phyloP scores from a whole-genome alignment of 352 stramenopile species.

The Lagenidium sp. region DNA sequence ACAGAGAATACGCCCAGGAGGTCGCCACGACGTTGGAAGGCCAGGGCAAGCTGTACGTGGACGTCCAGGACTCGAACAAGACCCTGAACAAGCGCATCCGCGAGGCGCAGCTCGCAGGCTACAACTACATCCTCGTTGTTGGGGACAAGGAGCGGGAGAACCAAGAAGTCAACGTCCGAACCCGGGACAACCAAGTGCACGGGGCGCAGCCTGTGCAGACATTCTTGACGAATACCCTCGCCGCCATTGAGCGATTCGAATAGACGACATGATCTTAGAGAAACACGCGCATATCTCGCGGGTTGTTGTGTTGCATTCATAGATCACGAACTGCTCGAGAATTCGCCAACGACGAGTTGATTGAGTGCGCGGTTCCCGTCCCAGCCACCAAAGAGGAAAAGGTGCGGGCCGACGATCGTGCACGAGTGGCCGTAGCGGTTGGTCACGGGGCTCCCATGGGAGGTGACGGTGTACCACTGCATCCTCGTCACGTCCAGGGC shows the following conservation, averaged over 20 bases:
- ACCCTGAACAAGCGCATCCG: constrained; percentile 82
- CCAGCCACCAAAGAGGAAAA: constrained; percentile 79
- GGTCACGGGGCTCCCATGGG: constrained; percentile 27
- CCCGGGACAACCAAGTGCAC: constrained; percentile 75
- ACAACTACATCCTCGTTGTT: constrained; percentile 85
- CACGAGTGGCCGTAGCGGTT: constrained; percentile 71
- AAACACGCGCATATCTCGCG: neutral
- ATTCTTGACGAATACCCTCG: constrained; percentile 50
- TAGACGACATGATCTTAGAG: constrained; percentile 11
- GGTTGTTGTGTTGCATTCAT: neutral
- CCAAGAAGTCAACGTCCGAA: constrained; percentile 63
- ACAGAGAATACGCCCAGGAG: constrained; percentile 50
- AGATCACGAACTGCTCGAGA: constrained; percentile 7
- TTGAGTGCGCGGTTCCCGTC: constrained; percentile 74
- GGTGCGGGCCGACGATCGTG: constrained; percentile 47
- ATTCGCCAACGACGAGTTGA: constrained; percentile 61
- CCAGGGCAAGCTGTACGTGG: constrained; percentile 43
- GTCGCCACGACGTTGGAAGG: constrained; percentile 34
- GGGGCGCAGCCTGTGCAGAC: constrained; percentile 39
- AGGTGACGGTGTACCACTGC: constrained; percentile 43
- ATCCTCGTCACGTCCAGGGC: constrained; percentile 52
- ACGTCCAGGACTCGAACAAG: constrained; percentile 67
- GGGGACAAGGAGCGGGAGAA: constrained; percentile 55
- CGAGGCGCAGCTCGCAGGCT: constrained; percentile 67
- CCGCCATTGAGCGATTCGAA: constrained; percentile 50